Conservation (phyloP, 208 protist species). For the Leishmania aethiopica region DNA sequence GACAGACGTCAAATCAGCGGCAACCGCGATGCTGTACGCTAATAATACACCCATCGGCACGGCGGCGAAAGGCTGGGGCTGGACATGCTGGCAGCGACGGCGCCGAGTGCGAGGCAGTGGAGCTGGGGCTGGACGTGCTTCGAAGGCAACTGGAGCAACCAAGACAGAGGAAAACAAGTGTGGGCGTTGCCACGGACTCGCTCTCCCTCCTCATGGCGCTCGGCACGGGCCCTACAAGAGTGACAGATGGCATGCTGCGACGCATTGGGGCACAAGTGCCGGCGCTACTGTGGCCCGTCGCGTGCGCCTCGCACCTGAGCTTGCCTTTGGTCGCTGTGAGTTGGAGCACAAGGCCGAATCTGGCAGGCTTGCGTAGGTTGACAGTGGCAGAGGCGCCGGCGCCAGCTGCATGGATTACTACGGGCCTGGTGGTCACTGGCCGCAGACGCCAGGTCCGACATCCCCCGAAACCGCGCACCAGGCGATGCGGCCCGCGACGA, state of each 20-base stretch:
- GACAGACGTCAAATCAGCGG: not conserved
- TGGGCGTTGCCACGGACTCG: not conserved
- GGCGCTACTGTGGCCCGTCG: not conserved
- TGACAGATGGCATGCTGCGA: not conserved
- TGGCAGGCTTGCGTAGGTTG: not conserved
- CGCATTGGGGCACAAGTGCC: not conserved
- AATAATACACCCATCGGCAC: not conserved
- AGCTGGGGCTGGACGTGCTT: not conserved
- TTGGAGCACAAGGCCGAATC: not conserved
- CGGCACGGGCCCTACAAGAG: not conserved
- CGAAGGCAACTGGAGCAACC: not conserved
- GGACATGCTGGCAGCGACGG: not conserved
- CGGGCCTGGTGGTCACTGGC: not conserved
- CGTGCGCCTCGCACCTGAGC: not conserved
- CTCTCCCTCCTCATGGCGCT: not conserved
- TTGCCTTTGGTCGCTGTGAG: not conserved
- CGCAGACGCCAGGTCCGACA: not conserved
- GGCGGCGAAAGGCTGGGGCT: not conserved
- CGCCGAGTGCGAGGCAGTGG: not conserved
- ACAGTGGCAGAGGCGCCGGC: not conserved
- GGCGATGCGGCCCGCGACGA: not conserved
- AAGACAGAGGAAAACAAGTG: not conserved
- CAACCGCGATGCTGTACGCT: not conserved
- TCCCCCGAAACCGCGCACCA: not conserved
- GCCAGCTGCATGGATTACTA: not conserved